Evolutionary conservation across 1,284 basidiomycete species (phyloP), one percentile per base, ranked within the genome.

Genomic region (Paramarasmius palmivorus): DNA sequence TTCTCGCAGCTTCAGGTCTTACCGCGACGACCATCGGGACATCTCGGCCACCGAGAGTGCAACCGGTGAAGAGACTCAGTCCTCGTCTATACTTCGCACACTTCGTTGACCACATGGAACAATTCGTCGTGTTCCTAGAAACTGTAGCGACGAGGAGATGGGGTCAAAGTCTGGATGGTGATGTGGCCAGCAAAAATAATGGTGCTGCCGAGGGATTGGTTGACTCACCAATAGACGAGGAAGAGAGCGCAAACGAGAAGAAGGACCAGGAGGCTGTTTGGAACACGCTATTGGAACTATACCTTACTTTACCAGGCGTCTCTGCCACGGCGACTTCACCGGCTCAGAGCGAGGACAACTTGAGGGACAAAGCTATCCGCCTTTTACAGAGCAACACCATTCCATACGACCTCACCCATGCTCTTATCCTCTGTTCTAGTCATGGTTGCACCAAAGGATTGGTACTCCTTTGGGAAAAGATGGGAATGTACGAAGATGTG

Each of bases 401-500:
- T 7, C 94, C 94, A 0, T 96, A 93, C 66, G 95, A 98, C 63
- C 78, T 84, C 1, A 93, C 85, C 51, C 95, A 98, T 66, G 96
- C 95, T 2, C 76, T 99, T 23, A 90, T 99, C 39, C 79, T 99
- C 0, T 99, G 95, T 72, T 91, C 94, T 5, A 92, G 87, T 40
- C 80, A 83, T 34, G 77, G 75, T 2, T 98, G 94, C 66, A 93
- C 88, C 0, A 81, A 84, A 0, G 96, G 96, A 0, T 78, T 97
- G 9, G 88, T 98, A 0, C 73, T 92, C 8, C 75, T 99, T 1
- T 98, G 95, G 90, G 96, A 98, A 72, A 85, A 84, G 51, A 78
- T 95, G 75, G 94, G 90, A 2, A 95, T 98, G 95, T 93, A 93
- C 68, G 97, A 98, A 63, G 95, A 98, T 59, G 86, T 98, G 36